These are phyloP conservation scores for Russula earlei DNA, from an alignment of 768 basidiomycete genomes.

Conservation along the genomic window DNA sequence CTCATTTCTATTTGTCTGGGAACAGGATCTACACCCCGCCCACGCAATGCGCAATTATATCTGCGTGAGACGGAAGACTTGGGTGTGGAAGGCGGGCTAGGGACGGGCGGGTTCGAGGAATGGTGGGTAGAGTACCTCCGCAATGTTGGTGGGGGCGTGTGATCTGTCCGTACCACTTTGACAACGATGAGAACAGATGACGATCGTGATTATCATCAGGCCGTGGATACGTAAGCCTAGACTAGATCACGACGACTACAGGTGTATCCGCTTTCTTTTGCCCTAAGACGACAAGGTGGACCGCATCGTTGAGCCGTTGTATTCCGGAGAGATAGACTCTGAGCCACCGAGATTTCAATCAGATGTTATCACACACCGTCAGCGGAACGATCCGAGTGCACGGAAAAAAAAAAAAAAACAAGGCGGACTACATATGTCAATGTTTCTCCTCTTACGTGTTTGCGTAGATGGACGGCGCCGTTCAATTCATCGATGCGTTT, in stretches of 20 bases:
- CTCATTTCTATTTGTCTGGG: constrained; percentile 4
- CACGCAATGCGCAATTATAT: constrained; percentile 72
- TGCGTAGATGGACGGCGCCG: background rate
- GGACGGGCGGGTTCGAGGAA: constrained; percentile 61
- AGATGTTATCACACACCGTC: background rate
- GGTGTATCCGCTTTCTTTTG: background rate
- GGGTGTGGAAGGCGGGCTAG: constrained; percentile 40
- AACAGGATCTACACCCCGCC: constrained; percentile 60
- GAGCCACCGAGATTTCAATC: background rate
- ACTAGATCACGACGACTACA: background rate
- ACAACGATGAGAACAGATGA: background rate
- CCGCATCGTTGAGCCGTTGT: background rate
- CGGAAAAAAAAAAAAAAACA: background rate
- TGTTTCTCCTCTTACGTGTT: background rate
- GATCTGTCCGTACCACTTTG: background rate
- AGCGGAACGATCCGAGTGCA: background rate
- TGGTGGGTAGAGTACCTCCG: constrained; percentile 61
- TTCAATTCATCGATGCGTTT: background rate
- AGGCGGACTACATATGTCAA: background rate
- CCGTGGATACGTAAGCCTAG: background rate
- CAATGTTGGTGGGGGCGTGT: background rate
- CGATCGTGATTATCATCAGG: background rate
- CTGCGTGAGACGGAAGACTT: constrained; percentile 67
- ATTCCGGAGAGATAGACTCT: background rate
- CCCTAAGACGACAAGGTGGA: background rate